phyloP scores from a whole-genome alignment of 768 basidiomycete species.

The Russula sp. region DNA sequence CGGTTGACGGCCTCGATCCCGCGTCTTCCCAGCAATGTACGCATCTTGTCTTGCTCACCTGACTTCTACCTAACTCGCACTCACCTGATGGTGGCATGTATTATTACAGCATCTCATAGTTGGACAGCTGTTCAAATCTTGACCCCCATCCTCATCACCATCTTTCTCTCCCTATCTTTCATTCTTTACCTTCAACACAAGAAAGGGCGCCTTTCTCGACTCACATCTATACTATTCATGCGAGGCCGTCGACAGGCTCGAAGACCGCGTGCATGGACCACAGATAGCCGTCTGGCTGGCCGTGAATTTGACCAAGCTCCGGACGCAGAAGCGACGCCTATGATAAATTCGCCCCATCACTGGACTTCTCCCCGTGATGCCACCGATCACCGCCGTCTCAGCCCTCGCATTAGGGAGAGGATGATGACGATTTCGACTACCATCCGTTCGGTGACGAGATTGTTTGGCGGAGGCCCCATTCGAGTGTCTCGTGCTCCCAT shows the following conservation, averaged over 20 bases:
- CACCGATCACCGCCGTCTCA: neutral
- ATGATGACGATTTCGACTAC: conserved; percentile 1
- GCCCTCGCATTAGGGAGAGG: neutral
- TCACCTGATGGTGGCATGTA: conserved; percentile 12
- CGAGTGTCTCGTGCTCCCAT: conserved; percentile 9
- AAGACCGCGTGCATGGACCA: conserved; percentile 8
- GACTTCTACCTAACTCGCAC: neutral
- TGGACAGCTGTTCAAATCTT: conserved; percentile 14
- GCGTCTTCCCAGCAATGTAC: conserved; percentile 6
- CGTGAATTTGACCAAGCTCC: neutral
- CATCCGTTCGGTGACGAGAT: conserved; percentile 6
- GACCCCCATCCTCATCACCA: conserved; percentile 7
- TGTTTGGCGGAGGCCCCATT: conserved; percentile 14
- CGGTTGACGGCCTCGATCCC: neutral
- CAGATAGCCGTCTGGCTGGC: neutral
- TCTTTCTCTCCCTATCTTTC: conserved; percentile 1
- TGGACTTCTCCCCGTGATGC: conserved; percentile 3
- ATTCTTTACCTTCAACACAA: conserved; percentile 3
- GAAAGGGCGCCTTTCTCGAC: conserved; percentile 6
- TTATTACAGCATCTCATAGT: conserved; percentile 16
- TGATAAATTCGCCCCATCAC: neutral
- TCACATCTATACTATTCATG: conserved; percentile 3
- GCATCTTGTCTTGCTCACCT: neutral
- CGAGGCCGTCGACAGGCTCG: neutral
- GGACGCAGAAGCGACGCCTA: conserved; percentile 16